Evolutionary conservation across 2,329 filamentous ascomycete species (phyloP), one percentile per base, ranked within the genome.

Genomic region (Ophiocordyceps australis): DNA sequence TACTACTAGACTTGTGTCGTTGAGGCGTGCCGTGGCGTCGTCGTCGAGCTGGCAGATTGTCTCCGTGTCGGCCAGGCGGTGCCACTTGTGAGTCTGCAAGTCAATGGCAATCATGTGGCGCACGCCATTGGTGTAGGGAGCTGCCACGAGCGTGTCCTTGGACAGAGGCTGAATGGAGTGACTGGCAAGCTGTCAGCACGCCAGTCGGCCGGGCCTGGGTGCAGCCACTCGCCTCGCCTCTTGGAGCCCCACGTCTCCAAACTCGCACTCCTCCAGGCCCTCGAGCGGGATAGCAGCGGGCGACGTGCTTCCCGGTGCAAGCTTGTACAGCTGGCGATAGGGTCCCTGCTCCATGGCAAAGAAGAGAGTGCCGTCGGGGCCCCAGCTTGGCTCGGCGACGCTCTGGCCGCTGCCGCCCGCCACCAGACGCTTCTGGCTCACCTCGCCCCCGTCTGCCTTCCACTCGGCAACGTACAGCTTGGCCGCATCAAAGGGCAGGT

Each of bases 351-450:
- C 62, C 25, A 55, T 55, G 3, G 46, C 46, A 33, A 58, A 65
- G 32, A 57, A 62, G 3, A 67, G 36, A 8, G 44, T 46, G 2
- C 56, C 59, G 37, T 65, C 58, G 0, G 47, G 40, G 3, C 52
- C 50, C 63, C 63, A 68, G 34, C 53, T 50, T 5, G 61, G 59
- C 35, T 67, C 60, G 9, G 48, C 51, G 13, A 60, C 49, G 19
- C 57, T 57, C 26, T 61, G 52, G 1, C 40, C 37, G 4, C 47
- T 37, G 1, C 45, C 39, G 1, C 62, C 61, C 9, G 57, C 52
- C n/a, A 67, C 32, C 2, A 49, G 33, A 0, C 31, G 44, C 3
- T 36, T 22, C 11, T 51, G 45, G 4, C 34, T 35, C 8, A 59
- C 27, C 3, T 38, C 37, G 0, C 44, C 47, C 3, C 38, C 37